phyloP scores from a whole-genome alignment of 768 basidiomycete genomes.

The Polyporus arcularius region DNA sequence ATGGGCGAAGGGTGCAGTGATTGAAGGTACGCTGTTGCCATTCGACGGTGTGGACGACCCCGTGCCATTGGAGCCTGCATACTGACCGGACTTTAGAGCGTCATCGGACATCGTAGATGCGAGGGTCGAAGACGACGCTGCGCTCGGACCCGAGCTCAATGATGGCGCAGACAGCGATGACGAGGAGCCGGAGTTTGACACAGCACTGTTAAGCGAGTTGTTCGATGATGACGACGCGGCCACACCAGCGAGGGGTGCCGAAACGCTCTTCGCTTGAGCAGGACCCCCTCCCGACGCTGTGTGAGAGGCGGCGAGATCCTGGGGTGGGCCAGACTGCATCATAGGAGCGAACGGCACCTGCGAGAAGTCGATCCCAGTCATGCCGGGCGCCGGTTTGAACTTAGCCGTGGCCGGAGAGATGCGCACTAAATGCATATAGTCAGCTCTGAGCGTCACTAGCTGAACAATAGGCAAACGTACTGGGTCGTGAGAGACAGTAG shows the following conservation, averaged over 20 bases:
- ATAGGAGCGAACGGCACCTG: slow-evolving; percentile 47
- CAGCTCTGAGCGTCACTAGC: slow-evolving; percentile 11
- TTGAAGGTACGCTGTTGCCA: slow-evolving; percentile 25
- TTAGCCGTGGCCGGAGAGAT: slow-evolving; percentile 90
- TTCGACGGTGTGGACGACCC: slow-evolving; percentile 6
- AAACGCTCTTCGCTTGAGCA: slow-evolving; percentile 62
- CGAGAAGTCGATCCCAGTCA: slow-evolving; percentile 37
- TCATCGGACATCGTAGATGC: slow-evolving; percentile 55
- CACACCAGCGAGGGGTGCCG: slow-evolving; percentile 62
- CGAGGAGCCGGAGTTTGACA: slow-evolving; percentile 44
- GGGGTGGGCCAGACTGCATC: slow-evolving; percentile 14
- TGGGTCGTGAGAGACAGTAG: slow-evolving; percentile 86
- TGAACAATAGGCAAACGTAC: slow-evolving; percentile 45
- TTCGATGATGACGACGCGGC: slow-evolving; percentile 21
- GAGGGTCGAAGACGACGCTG: slow-evolving; percentile 53
- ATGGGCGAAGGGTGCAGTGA: slow-evolving; percentile 43
- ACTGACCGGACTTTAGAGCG: slow-evolving; percentile 48
- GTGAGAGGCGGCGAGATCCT: slow-evolving; percentile 52
- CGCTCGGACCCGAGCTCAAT: slow-evolving; percentile 38
- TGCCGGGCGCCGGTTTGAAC: slow-evolving; percentile 62
- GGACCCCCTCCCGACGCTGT: slow-evolving; percentile 35
- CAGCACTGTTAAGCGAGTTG: slow-evolving; percentile 25
- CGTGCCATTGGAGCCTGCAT: slow-evolving; percentile 32
- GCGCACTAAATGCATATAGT: slow-evolving; percentile 59
- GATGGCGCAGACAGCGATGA: slow-evolving; percentile 37